Evolutionary conservation across 169 alveolate genomes (phyloP).

Genomic region (Eimeria falciformis): DNA sequence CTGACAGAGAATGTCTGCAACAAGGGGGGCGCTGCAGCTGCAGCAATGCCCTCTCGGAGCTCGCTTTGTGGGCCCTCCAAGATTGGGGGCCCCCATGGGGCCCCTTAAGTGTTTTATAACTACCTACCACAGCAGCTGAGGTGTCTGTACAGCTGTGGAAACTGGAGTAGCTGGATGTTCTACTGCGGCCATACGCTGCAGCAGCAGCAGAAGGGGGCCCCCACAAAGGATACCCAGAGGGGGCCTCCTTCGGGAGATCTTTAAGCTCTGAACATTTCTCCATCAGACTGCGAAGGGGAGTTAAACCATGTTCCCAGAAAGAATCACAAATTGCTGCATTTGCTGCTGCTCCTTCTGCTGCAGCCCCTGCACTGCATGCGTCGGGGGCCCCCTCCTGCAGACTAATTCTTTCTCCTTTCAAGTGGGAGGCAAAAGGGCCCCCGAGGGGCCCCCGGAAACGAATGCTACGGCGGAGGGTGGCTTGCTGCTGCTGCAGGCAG

Average conservation of each 20-base stretch:
- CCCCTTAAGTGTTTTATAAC: background rate
- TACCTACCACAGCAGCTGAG: background rate
- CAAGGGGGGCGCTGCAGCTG: background rate
- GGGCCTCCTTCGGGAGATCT: too few relatives aligned
- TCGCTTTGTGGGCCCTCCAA: background rate
- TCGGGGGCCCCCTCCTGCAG: background rate
- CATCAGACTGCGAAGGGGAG: constrained; percentile 52
- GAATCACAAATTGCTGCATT: background rate
- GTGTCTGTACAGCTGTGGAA: too few relatives aligned
- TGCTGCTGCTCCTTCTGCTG: constrained; percentile 38
- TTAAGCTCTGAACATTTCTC: background rate
- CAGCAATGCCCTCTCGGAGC: too few relatives aligned
- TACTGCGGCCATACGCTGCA: too few relatives aligned
- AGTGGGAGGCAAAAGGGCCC: background rate
- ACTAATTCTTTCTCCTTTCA: background rate
- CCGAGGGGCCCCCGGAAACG: background rate
- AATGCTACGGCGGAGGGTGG: background rate
- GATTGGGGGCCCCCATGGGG: constrained; percentile 27
- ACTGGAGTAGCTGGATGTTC: too few relatives aligned
- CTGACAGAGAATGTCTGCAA: background rate
- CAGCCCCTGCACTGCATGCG: background rate
- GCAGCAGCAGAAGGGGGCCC: too few relatives aligned
- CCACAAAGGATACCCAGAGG: too few relatives aligned
- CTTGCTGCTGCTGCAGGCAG: constrained; percentile 9
- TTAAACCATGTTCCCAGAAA: constrained; percentile 28